Percentiles rank a stretch among this genome's conserved stretches.
Evolutionary conservation across 768 basidiomycete genomes (phyloP).

Genomic region (Clitopilus hobsonii): DNA sequence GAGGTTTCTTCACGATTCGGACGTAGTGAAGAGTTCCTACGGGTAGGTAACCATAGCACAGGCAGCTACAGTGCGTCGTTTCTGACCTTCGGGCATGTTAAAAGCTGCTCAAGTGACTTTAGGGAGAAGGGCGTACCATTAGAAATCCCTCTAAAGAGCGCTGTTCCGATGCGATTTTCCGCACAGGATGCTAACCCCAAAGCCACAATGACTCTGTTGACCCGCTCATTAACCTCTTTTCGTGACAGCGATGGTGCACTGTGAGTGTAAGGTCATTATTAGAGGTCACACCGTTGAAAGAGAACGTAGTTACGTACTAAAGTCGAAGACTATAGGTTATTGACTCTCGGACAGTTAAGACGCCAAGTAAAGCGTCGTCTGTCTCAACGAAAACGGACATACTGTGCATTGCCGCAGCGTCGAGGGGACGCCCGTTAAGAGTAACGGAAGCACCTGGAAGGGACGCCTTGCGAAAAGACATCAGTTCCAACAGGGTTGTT

Average conservation of each 20-base stretch:
- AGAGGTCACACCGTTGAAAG: neutral
- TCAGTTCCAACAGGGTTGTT: constrained; percentile 40
- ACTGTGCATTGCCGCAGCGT: constrained; percentile 25
- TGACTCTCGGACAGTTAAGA: constrained; percentile 53
- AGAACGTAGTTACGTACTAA: constrained; percentile 27
- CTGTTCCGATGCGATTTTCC: constrained; percentile 51
- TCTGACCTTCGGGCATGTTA: constrained; percentile 38
- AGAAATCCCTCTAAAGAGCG: constrained; percentile 54
- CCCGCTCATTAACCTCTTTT: constrained; percentile 31
- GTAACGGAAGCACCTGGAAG: constrained; percentile 20
- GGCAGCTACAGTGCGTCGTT: constrained; percentile 54
- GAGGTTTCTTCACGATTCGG: neutral
- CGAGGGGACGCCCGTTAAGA: constrained; percentile 28
- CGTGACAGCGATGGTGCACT: constrained; percentile 33
- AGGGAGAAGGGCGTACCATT: constrained; percentile 29
- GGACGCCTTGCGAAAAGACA: constrained; percentile 33
- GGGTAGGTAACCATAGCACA: constrained; percentile 58
- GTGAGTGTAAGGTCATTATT: neutral
- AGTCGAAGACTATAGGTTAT: constrained; percentile 47
- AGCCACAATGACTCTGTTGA: constrained; percentile 38
- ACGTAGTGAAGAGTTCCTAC: constrained; percentile 14
- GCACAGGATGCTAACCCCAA: constrained; percentile 46
- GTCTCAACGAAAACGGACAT: constrained; percentile 55
- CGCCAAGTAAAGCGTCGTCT: constrained; percentile 54
- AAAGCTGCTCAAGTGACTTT: neutral